Percentiles rank a stretch among this genome's conserved stretches.
These are phyloP conservation scores for Colletotrichum horii DNA, from an alignment of 2,329 filamentous ascomycete genomes.

Conservation along the genomic window DNA sequence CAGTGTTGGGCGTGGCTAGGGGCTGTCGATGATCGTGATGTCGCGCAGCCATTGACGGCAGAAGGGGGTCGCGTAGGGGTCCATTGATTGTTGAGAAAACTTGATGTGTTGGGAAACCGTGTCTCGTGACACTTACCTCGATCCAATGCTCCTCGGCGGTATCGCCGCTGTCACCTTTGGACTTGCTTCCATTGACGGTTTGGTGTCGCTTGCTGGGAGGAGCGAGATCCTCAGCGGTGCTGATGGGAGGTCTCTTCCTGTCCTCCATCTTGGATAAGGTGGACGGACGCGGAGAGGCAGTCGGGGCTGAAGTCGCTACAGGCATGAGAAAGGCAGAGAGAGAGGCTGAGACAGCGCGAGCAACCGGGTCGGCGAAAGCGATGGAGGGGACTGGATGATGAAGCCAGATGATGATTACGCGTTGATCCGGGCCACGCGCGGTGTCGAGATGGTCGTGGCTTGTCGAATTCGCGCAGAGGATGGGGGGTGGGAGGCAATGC, in stretches of 20 bases:
- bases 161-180: constrained; percentile 60
- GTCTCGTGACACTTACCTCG: constrained; percentile 64
- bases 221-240: constrained; percentile 80
- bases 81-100: constrained; percentile 25
- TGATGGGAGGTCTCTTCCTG: constrained; percentile 91
- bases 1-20: constrained; percentile 16
- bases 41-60: constrained; percentile 20
- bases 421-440: constrained; percentile 10
- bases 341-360: constrained; percentile 24
- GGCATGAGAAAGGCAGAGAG: constrained; percentile 72
- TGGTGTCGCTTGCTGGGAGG: constrained; percentile 88
- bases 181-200: constrained; percentile 78
- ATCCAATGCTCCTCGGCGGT: constrained; percentile 67
- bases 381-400: neutral
- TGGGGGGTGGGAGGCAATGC: neutral
- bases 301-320: constrained; percentile 74
- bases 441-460: constrained; percentile 9
- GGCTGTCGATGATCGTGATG: constrained; percentile 18
- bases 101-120: constrained; percentile 23
- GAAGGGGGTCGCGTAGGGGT: constrained; percentile 13
- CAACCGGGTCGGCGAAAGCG: constrained; percentile 1
- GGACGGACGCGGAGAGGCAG: constrained; percentile 76
- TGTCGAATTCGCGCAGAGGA: constrained; percentile 5
- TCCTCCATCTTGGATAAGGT: constrained; percentile 97
- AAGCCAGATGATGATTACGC: neutral